These are phyloP conservation scores for Trichosporon ovoides DNA, from an alignment of 1,284 basidiomycete species.

Conservation along the genomic window DNA sequence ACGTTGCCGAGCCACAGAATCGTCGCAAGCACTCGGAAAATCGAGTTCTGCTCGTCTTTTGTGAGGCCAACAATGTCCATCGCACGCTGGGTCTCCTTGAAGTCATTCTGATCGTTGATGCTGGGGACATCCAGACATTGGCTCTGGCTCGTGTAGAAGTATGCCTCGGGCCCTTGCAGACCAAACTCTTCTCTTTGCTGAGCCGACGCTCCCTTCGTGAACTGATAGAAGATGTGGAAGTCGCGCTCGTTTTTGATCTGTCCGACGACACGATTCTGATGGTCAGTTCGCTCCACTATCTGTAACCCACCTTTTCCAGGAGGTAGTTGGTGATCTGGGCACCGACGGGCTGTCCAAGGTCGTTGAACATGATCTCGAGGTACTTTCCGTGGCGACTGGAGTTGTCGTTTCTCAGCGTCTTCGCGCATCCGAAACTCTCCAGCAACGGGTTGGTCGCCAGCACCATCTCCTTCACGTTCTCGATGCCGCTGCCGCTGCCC, in stretches of 20 bases:
- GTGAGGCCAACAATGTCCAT: conserved; percentile 90
- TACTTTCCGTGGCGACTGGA: conserved; percentile 99
- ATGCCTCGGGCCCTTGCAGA: conserved; percentile 93
- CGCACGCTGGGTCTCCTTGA: conserved; percentile 81
- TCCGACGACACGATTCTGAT: conserved; percentile 79
- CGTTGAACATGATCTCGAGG: conserved; percentile 98
- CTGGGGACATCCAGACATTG: conserved; percentile 87
- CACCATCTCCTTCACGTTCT: conserved; percentile 99
- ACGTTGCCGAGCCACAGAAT: conserved; percentile 97
- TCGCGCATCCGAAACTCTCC: conserved; percentile 98
- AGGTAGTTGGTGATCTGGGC: conserved; percentile 99
- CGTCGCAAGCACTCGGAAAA: conserved; percentile 86
- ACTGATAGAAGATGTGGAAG: conserved; percentile 99
- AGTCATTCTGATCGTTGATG: conserved; percentile 86
- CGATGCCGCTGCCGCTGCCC: conserved; percentile 62
- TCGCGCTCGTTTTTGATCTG: conserved; percentile 95
- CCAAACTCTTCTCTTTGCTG: conserved; percentile 94
- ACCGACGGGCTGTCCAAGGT: conserved; percentile 85
- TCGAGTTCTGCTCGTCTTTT: conserved; percentile 79
- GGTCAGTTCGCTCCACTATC: conserved; percentile 10
- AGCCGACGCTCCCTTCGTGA: conserved; percentile 88
- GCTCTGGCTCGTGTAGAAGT: conserved; percentile 86
- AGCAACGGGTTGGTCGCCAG: conserved; percentile 95
- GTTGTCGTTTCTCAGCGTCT: conserved; percentile 98
- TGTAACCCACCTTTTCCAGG: conserved; percentile 67